Base-by-base conservation (phyloP, 345 rosid genomes). In the Eucalyptus erythrocorys region DNA sequence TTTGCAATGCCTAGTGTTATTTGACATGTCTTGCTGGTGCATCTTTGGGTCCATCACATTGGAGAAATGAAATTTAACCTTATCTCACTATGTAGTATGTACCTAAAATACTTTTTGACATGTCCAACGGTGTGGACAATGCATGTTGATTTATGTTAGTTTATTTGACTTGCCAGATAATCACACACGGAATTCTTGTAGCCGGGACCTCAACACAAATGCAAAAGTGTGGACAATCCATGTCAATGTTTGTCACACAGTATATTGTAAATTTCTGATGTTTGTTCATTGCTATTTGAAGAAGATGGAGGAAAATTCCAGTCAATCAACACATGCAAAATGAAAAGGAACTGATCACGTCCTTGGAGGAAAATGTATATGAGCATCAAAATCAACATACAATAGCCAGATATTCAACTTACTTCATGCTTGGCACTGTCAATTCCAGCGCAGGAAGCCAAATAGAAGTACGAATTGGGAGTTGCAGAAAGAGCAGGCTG, bases 401-500 rank as follows among this genome's bases (percentile, higher is more conserved):
- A 2, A 85, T 85, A 81, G n/a, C 43, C 30, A 53, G 34, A 10
- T 87, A 49, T 42, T 45, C 49, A 9, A 90, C 94, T 90, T 90
- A 95, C 98, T 93, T 97, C 97, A 66, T 97, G 98, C 59, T 92
- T 95, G 76, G 92, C 91, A 3, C 95, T 91, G 92, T 96, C 97
- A 87, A 96, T 76, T 86, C 94, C 94, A 4, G 88, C 85, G 93
- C 99, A 97, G 89, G 96, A 93, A 90, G 99, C 99, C 47, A 97
- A 89, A 85, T 93, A 98, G 90, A 97, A 97, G 92, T 97, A 94
- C 3, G 99, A 98, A 91, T 93, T 92, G 13, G 99, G 97, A 81
- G 91, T 92, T 55, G 94, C 55, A 13, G 98, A 93, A 91, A 98
- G 91, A 30, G 99, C 94, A 64, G 98, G 90, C 88, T 98, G 99